Percentiles rank a stretch among this genome's conserved stretches.
Evolutionary conservation across 495 filamentous ascomycete species (phyloP).

Genomic region (Talaromyces liani): DNA sequence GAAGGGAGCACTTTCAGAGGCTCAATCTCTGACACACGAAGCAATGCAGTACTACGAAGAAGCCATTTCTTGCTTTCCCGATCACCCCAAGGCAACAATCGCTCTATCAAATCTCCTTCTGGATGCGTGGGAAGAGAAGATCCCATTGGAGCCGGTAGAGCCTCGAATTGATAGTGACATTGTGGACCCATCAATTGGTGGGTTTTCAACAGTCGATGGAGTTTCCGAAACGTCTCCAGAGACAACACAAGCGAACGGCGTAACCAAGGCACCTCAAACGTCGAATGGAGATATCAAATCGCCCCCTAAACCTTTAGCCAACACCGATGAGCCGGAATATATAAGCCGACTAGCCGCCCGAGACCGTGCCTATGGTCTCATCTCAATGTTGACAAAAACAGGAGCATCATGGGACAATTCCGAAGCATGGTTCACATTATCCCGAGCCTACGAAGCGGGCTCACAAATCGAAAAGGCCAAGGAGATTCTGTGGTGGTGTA

Average conservation of each 20-base stretch:
- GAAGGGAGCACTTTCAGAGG: constrained; percentile 61
- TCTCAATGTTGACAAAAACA: constrained; percentile 72
- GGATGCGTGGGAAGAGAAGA: constrained; percentile 68
- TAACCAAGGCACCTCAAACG: neutral
- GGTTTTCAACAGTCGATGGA: neutral
- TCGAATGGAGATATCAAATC: neutral
- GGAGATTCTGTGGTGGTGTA: constrained; percentile 61
- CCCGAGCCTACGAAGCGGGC: constrained; percentile 75
- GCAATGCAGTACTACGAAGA: constrained; percentile 72
- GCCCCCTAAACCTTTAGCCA: constrained; percentile 13
- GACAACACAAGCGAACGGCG: constrained; percentile 8
- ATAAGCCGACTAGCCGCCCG: constrained; percentile 68
- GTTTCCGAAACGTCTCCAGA: constrained; percentile 6
- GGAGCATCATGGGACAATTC: constrained; percentile 86
- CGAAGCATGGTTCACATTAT: constrained; percentile 90
- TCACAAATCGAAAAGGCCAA: constrained; percentile 80
- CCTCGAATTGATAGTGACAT: constrained; percentile 24
- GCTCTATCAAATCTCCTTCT: constrained; percentile 76
- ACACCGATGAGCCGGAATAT: constrained; percentile 19
- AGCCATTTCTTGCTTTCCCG: constrained; percentile 62
- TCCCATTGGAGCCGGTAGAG: constrained; percentile 34
- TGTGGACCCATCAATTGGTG: constrained; percentile 15
- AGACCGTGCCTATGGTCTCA: constrained; percentile 77
- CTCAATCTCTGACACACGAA: constrained; percentile 52
- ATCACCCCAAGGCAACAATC: constrained; percentile 76